Percentiles rank a stretch among this genome's conserved stretches.
These are phyloP conservation scores for Termitomyces sp. DNA, from an alignment of 768 basidiomycete genomes.

Conservation along the genomic window DNA sequence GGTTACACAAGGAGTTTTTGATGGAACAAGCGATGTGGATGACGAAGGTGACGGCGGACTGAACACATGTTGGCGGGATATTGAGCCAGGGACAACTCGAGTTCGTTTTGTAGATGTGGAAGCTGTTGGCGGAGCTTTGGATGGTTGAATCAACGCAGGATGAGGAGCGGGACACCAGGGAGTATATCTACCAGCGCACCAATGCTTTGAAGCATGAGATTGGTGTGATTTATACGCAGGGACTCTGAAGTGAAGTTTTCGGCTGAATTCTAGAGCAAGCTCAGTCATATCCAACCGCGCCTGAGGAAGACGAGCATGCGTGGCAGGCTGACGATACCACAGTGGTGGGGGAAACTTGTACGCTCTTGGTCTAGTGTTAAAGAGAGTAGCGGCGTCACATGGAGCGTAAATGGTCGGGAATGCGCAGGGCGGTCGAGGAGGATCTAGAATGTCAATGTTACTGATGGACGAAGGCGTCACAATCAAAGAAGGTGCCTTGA, in stretches of 20 bases:
- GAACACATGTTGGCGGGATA: too few species aligned
- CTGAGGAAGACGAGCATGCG: background rate
- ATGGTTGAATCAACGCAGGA: constrained; percentile 17
- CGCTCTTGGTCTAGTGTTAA: background rate
- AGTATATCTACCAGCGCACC: constrained; percentile 20
- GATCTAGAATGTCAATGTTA: background rate
- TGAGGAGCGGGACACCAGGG: constrained; percentile 19
- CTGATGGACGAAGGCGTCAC: too few species aligned
- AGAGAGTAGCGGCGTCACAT: constrained; percentile 5
- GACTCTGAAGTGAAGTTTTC: constrained; percentile 19
- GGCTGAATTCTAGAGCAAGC: constrained; percentile 13
- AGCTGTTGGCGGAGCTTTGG: background rate
- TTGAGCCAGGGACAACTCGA: too few species aligned
- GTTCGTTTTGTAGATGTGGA: too few species aligned
- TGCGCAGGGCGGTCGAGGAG: constrained; percentile 15
- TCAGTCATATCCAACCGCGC: constrained; percentile 20
- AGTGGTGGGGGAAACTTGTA: constrained; percentile 22
- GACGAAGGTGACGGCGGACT: too few species aligned
- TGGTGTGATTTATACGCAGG: background rate
- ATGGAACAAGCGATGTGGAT: too few species aligned
- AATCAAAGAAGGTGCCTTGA: too few species aligned
- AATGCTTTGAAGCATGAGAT: background rate
- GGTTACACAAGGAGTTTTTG: too few species aligned
- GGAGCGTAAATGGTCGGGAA: constrained; percentile 19
- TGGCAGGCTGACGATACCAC: constrained; percentile 26